These are phyloP conservation scores for Globisporangium alternatum DNA, from an alignment of 352 stramenopile species.

Conservation along the genomic window DNA sequence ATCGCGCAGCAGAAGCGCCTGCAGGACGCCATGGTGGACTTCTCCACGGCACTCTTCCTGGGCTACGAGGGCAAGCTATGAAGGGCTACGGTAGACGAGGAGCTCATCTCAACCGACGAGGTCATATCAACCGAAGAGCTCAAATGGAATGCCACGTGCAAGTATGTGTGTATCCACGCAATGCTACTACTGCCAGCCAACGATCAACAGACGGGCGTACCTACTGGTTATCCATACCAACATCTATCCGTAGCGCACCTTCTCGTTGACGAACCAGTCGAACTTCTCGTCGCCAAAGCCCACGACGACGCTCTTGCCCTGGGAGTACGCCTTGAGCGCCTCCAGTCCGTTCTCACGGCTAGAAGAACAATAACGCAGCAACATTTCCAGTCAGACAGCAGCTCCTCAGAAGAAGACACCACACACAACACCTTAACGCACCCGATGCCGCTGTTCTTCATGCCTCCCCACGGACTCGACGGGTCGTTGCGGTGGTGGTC, in stretches of 20 bases:
- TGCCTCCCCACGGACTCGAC: constrained; percentile 65
- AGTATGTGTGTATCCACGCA: not conserved
- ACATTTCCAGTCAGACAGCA: not conserved
- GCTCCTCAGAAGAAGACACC: not conserved
- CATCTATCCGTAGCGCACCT: constrained; percentile 54
- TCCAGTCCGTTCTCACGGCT: constrained; percentile 86
- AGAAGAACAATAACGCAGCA: constrained; percentile 5
- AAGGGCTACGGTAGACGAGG: constrained; percentile 8
- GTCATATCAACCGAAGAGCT: no score
- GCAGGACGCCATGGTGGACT: constrained; percentile 80
- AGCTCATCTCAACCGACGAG: not conserved
- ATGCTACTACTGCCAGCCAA: not conserved
- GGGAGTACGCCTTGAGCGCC: constrained; percentile 67
- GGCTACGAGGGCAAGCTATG: constrained; percentile 74
- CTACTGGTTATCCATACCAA: not conserved
- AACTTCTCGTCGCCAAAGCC: constrained; percentile 58
- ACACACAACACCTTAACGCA: constrained; percentile 11
- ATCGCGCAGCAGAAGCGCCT: constrained; percentile 69
- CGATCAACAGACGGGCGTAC: not conserved
- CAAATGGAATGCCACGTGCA: not conserved
- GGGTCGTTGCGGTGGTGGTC: constrained; percentile 65
- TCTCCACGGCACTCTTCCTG: constrained; percentile 66
- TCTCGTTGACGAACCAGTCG: constrained; percentile 71
- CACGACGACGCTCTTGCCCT: constrained; percentile 74
- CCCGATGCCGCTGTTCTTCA: constrained; percentile 70